Conservation (phyloP, 2,329 filamentous ascomycete species). For the Leptographium wingfieldii region DNA sequence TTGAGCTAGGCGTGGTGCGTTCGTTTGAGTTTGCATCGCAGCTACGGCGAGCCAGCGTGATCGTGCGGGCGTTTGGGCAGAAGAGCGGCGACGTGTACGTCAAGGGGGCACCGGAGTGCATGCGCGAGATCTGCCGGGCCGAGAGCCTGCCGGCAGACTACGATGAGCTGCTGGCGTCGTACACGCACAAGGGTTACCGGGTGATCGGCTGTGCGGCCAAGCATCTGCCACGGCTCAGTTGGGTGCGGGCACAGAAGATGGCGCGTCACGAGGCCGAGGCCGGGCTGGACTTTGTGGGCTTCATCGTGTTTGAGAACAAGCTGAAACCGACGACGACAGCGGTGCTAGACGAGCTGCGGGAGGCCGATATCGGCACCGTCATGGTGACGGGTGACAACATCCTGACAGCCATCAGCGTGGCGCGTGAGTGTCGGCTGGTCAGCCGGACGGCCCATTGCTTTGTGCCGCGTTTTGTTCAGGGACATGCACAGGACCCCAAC, state of each 20-base stretch:
- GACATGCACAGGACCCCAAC: conserved; percentile 60
- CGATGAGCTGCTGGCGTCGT: conserved; percentile 75
- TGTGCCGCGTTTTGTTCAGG: conserved; percentile 73
- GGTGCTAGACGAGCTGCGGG: conserved; percentile 68
- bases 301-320: conserved; percentile 99
- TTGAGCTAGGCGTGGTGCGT: conserved; percentile 84
- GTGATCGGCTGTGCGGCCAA: conserved; percentile 93
- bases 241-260: conserved; percentile 94
- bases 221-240: conserved; percentile 75
- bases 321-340: conserved; percentile 75
- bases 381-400: conserved; percentile 99
- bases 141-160: conserved; percentile 82
- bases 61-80: conserved; percentile 79
- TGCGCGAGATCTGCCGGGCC: conserved; percentile 80
- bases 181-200: conserved; percentile 91
- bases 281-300: conserved; percentile 76
- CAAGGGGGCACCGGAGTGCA: conserved; percentile 92
- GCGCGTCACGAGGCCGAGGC: conserved; percentile 74
- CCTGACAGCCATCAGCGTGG: conserved; percentile 89
- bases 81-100: conserved; percentile 81
- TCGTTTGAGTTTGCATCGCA: conserved; percentile 94
- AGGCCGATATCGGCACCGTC: conserved; percentile 74
- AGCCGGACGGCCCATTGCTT: conserved; percentile 78
- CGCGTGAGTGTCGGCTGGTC: conserved; percentile 76
- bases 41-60: conserved; percentile 79